These are phyloP conservation scores for Scheffersomyces cryptocercus DNA, from an alignment of 1,139 yeast genomes.

Conservation along the genomic window DNA sequence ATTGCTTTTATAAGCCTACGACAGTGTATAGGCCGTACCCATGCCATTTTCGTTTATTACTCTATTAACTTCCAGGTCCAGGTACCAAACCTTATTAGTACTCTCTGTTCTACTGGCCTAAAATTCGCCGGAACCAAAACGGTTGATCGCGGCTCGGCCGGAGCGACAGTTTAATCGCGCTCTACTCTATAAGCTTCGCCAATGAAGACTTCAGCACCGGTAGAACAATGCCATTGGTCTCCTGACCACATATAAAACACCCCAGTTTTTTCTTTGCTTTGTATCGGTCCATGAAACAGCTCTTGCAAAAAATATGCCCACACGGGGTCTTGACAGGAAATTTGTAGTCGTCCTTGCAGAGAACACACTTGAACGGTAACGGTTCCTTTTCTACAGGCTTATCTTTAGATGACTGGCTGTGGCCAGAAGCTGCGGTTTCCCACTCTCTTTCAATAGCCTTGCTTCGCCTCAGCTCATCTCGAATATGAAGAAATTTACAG, in stretches of 20 bases:
- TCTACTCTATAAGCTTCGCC: conserved; percentile 1
- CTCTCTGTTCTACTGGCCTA: no score
- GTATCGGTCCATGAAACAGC: conserved; percentile 57
- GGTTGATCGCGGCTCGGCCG: background rate
- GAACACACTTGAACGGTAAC: conserved; percentile 63
- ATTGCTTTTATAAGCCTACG: no score
- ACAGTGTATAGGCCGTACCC: no score
- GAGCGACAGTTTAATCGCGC: no score
- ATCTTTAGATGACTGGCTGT: conserved; percentile 2
- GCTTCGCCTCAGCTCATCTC: conserved; percentile 82
- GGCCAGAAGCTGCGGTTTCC: conserved; percentile 43
- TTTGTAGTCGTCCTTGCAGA: conserved; percentile 60
- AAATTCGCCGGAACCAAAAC: no score
- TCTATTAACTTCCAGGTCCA: no score
- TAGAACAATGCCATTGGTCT: conserved; percentile 55
- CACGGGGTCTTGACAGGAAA: conserved; percentile 65
- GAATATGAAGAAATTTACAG: conserved; percentile 89
- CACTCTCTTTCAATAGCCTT: conserved; percentile 74
- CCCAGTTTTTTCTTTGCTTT: conserved; percentile 39
- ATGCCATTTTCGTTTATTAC: no score
- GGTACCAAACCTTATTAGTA: no score
- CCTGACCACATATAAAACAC: conserved; percentile 60
- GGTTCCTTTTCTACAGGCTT: conserved; percentile 18
- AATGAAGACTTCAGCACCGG: conserved; percentile 22
- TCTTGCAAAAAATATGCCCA: conserved; percentile 65